phyloP scores from a whole-genome alignment of 164 flowering plant genomes.

The Echeveria elegans region DNA sequence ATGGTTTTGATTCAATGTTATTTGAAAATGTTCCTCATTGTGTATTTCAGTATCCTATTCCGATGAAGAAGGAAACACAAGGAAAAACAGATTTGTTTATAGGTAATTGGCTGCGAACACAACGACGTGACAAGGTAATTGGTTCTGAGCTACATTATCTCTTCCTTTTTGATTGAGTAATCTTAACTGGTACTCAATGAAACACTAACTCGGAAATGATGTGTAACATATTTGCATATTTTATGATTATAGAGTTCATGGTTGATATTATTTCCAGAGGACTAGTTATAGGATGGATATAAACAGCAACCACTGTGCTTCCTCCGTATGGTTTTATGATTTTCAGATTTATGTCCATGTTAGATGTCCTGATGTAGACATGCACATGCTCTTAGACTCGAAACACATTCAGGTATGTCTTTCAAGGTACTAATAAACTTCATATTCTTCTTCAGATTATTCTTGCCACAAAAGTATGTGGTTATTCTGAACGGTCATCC shows the following conservation, averaged over 20 bases:
- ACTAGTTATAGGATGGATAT: neutral
- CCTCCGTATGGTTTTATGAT: neutral
- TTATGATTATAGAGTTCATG: too few relatives aligned
- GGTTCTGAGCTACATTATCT: neutral
- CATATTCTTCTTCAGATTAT: slow-evolving; percentile 38
- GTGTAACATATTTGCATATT: too few relatives aligned
- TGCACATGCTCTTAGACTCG: neutral
- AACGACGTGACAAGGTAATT: slow-evolving; percentile 82
- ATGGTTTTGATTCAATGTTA: neutral
- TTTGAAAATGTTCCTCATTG: neutral
- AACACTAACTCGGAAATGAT: neutral
- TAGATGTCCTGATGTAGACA: neutral
- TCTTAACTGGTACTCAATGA: neutral
- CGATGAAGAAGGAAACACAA: slow-evolving; percentile 80
- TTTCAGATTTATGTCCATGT: neutral
- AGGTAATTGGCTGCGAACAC: slow-evolving; percentile 79
- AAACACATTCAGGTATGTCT: neutral
- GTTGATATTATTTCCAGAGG: neutral
- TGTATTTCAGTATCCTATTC: slow-evolving; percentile 64
- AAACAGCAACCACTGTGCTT: neutral
- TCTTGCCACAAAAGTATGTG: slow-evolving; percentile 85
- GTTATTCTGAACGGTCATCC: slow-evolving; percentile 64
- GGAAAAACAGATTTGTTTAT: slow-evolving; percentile 84
- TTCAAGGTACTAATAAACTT: neutral
- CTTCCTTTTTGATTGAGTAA: neutral